Evolutionary conservation across 2,329 filamentous ascomycete genomes (phyloP), one percentile per base, ranked within the genome.

Genomic region (Stenocarpella maydis): DNA sequence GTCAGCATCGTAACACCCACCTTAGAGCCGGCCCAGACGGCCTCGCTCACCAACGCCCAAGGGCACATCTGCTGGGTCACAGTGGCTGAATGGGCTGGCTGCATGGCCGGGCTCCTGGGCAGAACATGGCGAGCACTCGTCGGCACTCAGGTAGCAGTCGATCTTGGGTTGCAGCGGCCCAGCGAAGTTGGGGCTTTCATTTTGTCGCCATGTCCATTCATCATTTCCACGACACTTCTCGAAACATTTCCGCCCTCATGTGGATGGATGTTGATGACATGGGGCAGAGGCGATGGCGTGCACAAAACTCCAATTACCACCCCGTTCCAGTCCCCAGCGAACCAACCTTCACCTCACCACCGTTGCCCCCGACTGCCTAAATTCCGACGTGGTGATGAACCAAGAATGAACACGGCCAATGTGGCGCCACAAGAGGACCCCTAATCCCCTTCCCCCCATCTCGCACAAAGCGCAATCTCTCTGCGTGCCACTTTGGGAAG

Each of bases 381-480:
- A 63, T 63, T 15, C 58, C 43, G 58, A 63, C 28, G 43, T 37
- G 28, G 58, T 49, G 14, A 49, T 49, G 58, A 37, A 63, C 58
- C 58, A 63, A 26, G 28, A 63, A 63, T 37, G 28, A 63, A 37
- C 58, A 63, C 58, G 58, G 58, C 52, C 52, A 34, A 58, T 58
- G 65, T 58, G 43, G 65, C 65, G 52, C 64, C 65, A 67, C 52
- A 49, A 58, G 54, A 67, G 49, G 52, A 67, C 52, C 65, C 65
- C 65, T 58, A 58, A 67, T 58, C 41, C 52, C 52, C 28, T 58
- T 67, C 45, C 52, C 49, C 41, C 65, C 39, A 67, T 39, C 52
- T 37, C 52, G 37, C 31, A 28, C 21, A 47, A 5, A 50, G 21
- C 28, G 65, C 52, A 67, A 67, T 67, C 21, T 67, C 65, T 54